phyloP scores from a whole-genome alignment of 352 stramenopile species.

The Hyaloperonospora brassicae region DNA sequence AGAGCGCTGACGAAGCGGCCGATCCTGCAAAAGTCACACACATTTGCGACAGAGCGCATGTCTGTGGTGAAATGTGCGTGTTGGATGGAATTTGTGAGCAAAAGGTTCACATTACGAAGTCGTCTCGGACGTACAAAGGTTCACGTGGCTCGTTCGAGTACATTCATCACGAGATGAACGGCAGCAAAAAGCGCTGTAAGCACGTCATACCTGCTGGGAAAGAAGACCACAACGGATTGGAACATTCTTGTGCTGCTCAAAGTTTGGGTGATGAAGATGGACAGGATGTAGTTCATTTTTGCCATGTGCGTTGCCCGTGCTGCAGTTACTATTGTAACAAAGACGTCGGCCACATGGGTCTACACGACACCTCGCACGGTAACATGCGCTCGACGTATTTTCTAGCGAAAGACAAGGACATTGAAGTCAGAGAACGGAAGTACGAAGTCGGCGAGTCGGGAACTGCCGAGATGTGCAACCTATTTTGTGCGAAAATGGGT shows the following conservation, averaged over 20 bases:
- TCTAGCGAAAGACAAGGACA: slow-evolving; percentile 35
- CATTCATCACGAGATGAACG: slow-evolving; percentile 65
- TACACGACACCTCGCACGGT: slow-evolving; percentile 48
- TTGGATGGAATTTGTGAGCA: slow-evolving; percentile 54
- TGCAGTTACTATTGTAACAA: slow-evolving; percentile 66
- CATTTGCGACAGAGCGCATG: slow-evolving; percentile 36
- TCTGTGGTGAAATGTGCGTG: slow-evolving; percentile 33
- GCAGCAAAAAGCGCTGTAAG: slow-evolving; percentile 42
- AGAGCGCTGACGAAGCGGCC: background rate
- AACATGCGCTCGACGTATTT: slow-evolving; percentile 72
- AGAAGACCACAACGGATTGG: slow-evolving; percentile 20
- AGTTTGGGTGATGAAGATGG: slow-evolving; percentile 1
- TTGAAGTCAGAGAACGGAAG: slow-evolving; percentile 38
- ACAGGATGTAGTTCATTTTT: slow-evolving; percentile 39
- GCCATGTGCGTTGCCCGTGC: slow-evolving; percentile 38
- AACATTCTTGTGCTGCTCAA: slow-evolving; percentile 34
- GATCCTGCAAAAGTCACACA: slow-evolving; percentile 17
- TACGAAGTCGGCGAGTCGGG: slow-evolving; percentile 30
- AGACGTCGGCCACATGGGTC: slow-evolving; percentile 33
- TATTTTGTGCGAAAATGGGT: slow-evolving; percentile 35
- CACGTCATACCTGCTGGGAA: slow-evolving; percentile 26
- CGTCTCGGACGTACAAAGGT: slow-evolving; percentile 38
- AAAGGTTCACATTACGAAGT: slow-evolving; percentile 50
- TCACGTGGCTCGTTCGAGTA: slow-evolving; percentile 45
- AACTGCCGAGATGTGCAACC: slow-evolving; percentile 38